These are phyloP conservation scores for Solanum paucissectum DNA, from an alignment of 257 asterid genomes.

Conservation along the genomic window DNA sequence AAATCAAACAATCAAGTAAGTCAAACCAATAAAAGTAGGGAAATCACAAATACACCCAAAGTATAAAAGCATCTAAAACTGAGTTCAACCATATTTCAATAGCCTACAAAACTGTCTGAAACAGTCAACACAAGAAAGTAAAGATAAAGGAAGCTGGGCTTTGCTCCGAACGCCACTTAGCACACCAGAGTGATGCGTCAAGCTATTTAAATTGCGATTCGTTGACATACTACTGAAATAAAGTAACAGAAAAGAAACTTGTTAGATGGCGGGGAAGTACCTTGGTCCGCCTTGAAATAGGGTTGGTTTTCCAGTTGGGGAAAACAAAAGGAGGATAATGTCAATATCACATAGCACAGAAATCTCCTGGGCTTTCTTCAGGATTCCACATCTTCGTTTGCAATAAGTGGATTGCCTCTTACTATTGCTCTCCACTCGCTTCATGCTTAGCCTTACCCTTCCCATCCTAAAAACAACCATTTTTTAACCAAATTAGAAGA, in stretches of 20 bases:
- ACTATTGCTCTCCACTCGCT: constrained; percentile 63
- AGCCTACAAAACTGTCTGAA: too few relatives aligned
- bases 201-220: not conserved
- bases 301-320: constrained; percentile 80
- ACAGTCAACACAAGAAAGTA: too few relatives aligned
- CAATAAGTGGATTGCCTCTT: constrained; percentile 80
- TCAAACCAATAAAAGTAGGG: too few relatives aligned
- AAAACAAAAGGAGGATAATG: constrained; percentile 70
- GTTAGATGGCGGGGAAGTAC: constrained; percentile 10
- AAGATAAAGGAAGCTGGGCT: too few relatives aligned
- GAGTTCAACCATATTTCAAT: too few relatives aligned
- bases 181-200: not conserved
- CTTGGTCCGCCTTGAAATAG: constrained; percentile 62
- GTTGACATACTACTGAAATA: not conserved
- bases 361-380: constrained; percentile 76
- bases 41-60: too few relatives aligned
- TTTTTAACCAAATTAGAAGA: not conserved
- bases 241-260: not conserved
- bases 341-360: constrained; percentile 75
- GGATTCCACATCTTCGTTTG: constrained; percentile 66
- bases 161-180: too few relatives aligned
- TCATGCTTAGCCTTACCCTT: constrained; percentile 71
- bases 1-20: too few relatives aligned
- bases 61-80: too few relatives aligned
- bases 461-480: constrained; percentile 53